Evolutionary conservation across 345 rosid species (phyloP).

Genomic region (Euclidium syriacum): DNA sequence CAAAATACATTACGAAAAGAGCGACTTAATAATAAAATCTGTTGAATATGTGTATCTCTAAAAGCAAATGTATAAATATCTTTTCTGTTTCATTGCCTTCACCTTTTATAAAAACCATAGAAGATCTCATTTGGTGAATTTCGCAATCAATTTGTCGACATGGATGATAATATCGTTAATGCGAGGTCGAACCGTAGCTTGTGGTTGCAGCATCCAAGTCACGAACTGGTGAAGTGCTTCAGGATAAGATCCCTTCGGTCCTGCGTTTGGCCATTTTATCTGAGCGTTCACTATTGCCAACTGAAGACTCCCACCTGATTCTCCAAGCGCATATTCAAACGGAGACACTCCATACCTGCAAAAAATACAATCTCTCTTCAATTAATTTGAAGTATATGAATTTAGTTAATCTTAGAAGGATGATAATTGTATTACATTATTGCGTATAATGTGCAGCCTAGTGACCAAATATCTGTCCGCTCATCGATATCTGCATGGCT

Average conservation of each 20-base stretch:
- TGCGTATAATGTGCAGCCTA: conserved; percentile 96
- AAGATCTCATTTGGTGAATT: conserved; percentile 52
- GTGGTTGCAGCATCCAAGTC: conserved; percentile 98
- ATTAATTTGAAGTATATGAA: neutral
- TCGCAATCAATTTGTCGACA: conserved; percentile 85
- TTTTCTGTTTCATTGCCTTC: neutral
- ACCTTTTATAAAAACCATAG: neutral
- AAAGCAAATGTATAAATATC: conserved; percentile 6
- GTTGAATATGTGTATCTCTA: conserved; percentile 13
- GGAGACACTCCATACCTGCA: conserved; percentile 91
- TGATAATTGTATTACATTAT: conserved; percentile 58
- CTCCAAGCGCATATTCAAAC: conserved; percentile 95
- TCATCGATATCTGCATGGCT: conserved; percentile 94
- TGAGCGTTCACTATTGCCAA: conserved; percentile 88
- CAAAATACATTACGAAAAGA: conserved; percentile 16
- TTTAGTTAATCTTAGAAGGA: neutral
- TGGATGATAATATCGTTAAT: conserved; percentile 87
- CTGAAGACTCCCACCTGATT: conserved; percentile 96
- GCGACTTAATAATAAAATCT: neutral
- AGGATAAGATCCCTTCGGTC: conserved; percentile 74
- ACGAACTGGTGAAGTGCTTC: conserved; percentile 91
- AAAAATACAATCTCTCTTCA: neutral
- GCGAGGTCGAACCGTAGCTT: conserved; percentile 76
- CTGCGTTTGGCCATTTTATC: conserved; percentile 86
- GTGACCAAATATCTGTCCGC: conserved; percentile 97